These are phyloP conservation scores for Tulasnella sp. DNA, from an alignment of 768 basidiomycete species.

Conservation along the genomic window DNA sequence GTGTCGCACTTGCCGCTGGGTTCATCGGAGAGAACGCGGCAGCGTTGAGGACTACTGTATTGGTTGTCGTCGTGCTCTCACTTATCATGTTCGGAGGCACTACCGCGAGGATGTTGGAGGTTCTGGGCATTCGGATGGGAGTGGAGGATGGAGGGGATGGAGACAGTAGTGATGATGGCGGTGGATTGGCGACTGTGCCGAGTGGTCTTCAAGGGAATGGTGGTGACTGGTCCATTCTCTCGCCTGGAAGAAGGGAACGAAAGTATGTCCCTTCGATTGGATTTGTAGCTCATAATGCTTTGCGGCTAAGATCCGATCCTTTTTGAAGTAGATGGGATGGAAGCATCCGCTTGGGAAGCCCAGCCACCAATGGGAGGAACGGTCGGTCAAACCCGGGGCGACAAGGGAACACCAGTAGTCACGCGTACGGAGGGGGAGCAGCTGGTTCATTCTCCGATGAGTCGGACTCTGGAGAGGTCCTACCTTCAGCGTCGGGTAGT, in stretches of 20 bases:
- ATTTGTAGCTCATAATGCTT: background rate
- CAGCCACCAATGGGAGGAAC: background rate
- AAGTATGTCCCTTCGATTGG: background rate
- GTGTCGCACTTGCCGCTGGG: slow-evolving; percentile 92
- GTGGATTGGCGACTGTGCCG: slow-evolving; percentile 1
- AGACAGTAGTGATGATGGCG: slow-evolving; percentile 34
- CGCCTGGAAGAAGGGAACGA: background rate
- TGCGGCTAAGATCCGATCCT: no score
- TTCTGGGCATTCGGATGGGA: slow-evolving; percentile 90
- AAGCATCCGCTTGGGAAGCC: background rate
- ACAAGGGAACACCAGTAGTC: background rate
- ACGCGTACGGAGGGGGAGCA: background rate
- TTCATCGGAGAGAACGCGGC: slow-evolving; percentile 91
- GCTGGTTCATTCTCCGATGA: background rate
- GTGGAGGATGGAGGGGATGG: slow-evolving; percentile 84
- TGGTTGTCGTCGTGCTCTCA: slow-evolving; percentile 91
- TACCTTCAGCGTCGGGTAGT: background rate
- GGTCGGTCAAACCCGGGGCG: background rate
- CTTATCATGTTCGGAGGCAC: slow-evolving; percentile 94
- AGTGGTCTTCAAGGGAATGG: background rate
- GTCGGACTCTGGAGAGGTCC: slow-evolving; percentile 10
- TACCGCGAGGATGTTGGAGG: slow-evolving; percentile 92
- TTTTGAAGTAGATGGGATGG: background rate
- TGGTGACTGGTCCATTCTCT: background rate
- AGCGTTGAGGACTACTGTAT: slow-evolving; percentile 83